Base-by-base conservation (phyloP, 2,329 filamentous ascomycete species). In the Venturiaceae sp. region DNA sequence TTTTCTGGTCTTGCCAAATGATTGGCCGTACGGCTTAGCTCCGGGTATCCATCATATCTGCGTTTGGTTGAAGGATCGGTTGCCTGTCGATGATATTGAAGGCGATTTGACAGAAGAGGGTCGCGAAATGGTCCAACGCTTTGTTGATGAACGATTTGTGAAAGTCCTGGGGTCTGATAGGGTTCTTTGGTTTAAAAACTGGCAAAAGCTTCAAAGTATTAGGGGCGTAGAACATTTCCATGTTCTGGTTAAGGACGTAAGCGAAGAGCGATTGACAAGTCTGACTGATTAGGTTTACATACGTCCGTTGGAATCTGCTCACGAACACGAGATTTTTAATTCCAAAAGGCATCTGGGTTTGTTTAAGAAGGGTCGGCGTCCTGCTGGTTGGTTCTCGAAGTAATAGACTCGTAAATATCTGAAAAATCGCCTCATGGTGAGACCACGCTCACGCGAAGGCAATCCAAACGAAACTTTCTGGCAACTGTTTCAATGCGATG, bases 121-220 rank as follows among this genome's bases (percentile, higher is more conserved):
- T 6, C 64, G 64, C 47, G 57, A 28, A 5, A 52, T 65, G 62
- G 70, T 74, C 5, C 58, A 64, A 23, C 53, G 23, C 2, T 64
- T 64, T 28, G 58, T 64, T 11, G 30, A 41, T 3, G n/a, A 39
- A 37, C 41, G 33, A 34, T 60, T 64, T 30, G 57, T 13, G 19
- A 36, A 57, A 11, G 28, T 21, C 11, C 19, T 52, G 79, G 61
- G 67, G 64, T 74, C 75, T 61, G 75, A 75, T 21, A 76, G 77
- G 63, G 77, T 85, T 26, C 66, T 82, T 59, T 86, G 83, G 83
- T 86, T 85, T 66, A 85, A 84, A 74, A 86, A 85, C 64, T 83
- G 81, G 75, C 78, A 77, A 8, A 76, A 75, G 37, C 64, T 85
- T 68, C 83, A 85, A 69, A 84, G 81, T 63, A 81, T 86, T 50